Conservation (phyloP, 129 eudicot genomes). For the Saposhnikovia divaricata region DNA sequence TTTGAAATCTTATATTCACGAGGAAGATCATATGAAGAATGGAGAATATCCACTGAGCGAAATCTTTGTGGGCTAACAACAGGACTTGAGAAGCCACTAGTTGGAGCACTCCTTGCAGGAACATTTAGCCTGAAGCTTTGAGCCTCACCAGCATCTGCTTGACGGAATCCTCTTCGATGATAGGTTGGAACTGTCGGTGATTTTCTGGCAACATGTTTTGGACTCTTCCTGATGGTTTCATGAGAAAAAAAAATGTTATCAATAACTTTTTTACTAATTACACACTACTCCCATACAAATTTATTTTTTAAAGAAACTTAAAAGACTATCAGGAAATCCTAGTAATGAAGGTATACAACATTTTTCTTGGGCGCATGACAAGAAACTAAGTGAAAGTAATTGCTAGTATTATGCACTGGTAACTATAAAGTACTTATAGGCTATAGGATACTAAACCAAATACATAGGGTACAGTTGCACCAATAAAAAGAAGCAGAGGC, state of each 20-base stretch:
- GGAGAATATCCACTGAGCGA: conserved; percentile 35
- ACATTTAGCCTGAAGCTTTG: conserved; percentile 39
- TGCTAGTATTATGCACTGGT: background rate
- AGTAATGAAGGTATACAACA: background rate
- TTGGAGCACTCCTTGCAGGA: conserved; percentile 74
- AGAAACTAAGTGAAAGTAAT: background rate
- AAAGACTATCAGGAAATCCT: background rate
- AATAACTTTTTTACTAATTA: background rate
- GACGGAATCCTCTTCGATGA: conserved; percentile 39
- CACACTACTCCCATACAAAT: background rate
- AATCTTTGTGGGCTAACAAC: conserved; percentile 65
- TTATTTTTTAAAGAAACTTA: background rate
- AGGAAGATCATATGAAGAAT: conserved; percentile 21
- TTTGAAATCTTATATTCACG: conserved; percentile 20
- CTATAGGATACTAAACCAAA: background rate
- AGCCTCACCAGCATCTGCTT: conserved; percentile 28
- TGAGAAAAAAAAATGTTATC: conserved; percentile 5
- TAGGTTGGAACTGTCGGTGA: conserved; percentile 46
- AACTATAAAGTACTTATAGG: background rate
- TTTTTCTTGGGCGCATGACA: background rate
- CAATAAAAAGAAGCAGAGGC: background rate
- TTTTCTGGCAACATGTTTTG: conserved; percentile 15
- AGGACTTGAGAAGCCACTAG: conserved; percentile 66
- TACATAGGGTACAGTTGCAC: background rate
- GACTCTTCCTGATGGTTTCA: conserved; percentile 23